Evolutionary conservation across 192 early-diverging fungal genomes (phyloP).

Genomic region (Coemansia sp.): DNA sequence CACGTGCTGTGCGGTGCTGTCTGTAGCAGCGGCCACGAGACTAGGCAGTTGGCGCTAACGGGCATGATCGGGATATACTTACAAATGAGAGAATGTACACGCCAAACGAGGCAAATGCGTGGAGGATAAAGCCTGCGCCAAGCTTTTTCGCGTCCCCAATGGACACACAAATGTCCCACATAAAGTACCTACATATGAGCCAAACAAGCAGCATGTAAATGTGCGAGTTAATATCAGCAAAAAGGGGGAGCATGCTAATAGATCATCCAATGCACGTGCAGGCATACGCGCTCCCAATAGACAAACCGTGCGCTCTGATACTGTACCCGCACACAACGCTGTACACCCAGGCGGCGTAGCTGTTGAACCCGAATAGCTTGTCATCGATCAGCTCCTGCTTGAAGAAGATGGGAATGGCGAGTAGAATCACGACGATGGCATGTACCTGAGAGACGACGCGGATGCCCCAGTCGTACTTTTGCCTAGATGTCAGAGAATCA

Average conservation of each 20-base stretch:
- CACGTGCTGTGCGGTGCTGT: neutral
- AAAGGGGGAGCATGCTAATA: neutral
- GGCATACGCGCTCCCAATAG: neutral
- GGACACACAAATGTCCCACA: constrained; percentile 84
- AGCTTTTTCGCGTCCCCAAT: constrained; percentile 67
- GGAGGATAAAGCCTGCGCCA: constrained; percentile 82
- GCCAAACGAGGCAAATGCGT: constrained; percentile 75
- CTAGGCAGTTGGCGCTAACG: neutral
- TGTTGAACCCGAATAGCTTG: constrained; percentile 70
- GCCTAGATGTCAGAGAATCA: constrained; percentile 58
- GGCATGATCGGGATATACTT: constrained; percentile 33
- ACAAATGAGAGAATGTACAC: constrained; percentile 71
- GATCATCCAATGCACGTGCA: constrained; percentile 12
- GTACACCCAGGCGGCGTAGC: constrained; percentile 74
- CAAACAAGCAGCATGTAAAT: neutral
- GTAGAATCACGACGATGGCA: constrained; percentile 65
- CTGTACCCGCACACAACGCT: constrained; percentile 82
- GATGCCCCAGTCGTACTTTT: constrained; percentile 72
- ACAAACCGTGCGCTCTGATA: constrained; percentile 1
- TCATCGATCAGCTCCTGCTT: constrained; percentile 66
- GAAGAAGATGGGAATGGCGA: constrained; percentile 71
- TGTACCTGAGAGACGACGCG: constrained; percentile 84
- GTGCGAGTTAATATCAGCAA: neutral
- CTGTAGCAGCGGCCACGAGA: neutral
- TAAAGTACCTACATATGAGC: constrained; percentile 72